Evolutionary conservation across 352 stramenopile species (phyloP), one percentile per base, ranked within the genome.

Genomic region (Globisporangium irregulare): DNA sequence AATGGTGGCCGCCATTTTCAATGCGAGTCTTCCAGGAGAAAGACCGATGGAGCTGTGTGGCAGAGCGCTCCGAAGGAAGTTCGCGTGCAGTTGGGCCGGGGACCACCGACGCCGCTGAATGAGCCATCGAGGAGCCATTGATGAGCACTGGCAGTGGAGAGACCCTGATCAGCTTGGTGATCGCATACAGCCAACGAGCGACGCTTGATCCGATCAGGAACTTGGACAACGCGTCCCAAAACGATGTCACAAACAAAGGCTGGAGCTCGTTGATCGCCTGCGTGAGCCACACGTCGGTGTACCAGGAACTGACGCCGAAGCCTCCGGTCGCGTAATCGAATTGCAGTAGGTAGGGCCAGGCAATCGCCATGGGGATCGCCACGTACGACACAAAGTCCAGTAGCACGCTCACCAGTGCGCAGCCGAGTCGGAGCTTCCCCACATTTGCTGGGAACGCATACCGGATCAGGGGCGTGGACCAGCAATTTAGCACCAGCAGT

Each of bases 401-500:
- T n/a, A 15, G 7, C 6, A 55, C n/a, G 14, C 48, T 55, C n/a
- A 55, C 48, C 12, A 55, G 7, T n/a, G 53, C 25, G 10, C 53
- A 58, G 1, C 53, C 53, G 24, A 64, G 36, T n/a, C 59, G 38
- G 4, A 64, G 15, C 6, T 38, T 29, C 10, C 38, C 38, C 24
- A n/a, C 24, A 25, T 41, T n/a, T 14, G 38, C 8, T 36, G 24
- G 9, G 24, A 61, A 27, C 15, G n/a, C 14, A n/a, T 18, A 69
- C 2, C 32, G 25, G 10, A 54, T 4, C 24, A 60, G 15, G 6
- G 51, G 53, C 4, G 63, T 64, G 2, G 71, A 80, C 71, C 71
- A 82, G 34, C 76, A 82, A 36, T 80, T 82, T 0, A 75, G 14
- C 38, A 75, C 71, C 2, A 82, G 62, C 9, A 80, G 63, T n/a